These are phyloP conservation scores for Gloeostereum incarnatum DNA, from an alignment of 768 basidiomycete species.

Conservation along the genomic window DNA sequence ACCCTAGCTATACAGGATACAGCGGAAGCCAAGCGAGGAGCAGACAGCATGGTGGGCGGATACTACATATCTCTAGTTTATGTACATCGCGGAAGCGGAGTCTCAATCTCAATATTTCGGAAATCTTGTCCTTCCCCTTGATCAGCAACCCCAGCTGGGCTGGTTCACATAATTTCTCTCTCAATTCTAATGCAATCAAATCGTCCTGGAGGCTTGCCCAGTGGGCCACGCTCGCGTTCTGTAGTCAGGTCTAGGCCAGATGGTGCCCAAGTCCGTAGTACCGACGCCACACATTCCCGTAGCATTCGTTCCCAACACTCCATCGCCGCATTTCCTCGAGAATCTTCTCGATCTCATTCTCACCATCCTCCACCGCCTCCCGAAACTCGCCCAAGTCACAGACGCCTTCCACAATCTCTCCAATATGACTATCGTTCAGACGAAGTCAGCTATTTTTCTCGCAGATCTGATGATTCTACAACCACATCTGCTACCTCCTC, in stretches of 20 bases:
- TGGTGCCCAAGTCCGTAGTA: conserved; percentile 5
- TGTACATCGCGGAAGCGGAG: not conserved
- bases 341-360: not conserved
- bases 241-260: conserved; percentile 7
- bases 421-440: conserved; percentile 2
- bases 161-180: too few species aligned
- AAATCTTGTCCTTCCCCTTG: not conserved
- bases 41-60: conserved; percentile 7
- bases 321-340: conserved; percentile 6
- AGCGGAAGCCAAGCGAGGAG: conserved; percentile 6
- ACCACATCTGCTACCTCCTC: conserved; percentile 21
- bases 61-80: not conserved
- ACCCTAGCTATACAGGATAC: conserved; percentile 6
- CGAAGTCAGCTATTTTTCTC: conserved; percentile 3
- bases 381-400: conserved; percentile 1
- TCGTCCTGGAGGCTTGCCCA: conserved; percentile 25
- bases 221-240: conserved; percentile 28
- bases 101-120: not conserved
- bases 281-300: not conserved
- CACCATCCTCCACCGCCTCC: not conserved
- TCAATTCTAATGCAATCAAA: conserved; percentile 10
- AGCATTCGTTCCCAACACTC: conserved; percentile 12
- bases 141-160: conserved; percentile 15
- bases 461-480: conserved; percentile 13
- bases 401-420: conserved; percentile 8